Percentiles rank a stretch among this genome's conserved stretches.
Conservation (phyloP, 2,329 filamentous ascomycete genomes). For the Nemania sp. region DNA sequence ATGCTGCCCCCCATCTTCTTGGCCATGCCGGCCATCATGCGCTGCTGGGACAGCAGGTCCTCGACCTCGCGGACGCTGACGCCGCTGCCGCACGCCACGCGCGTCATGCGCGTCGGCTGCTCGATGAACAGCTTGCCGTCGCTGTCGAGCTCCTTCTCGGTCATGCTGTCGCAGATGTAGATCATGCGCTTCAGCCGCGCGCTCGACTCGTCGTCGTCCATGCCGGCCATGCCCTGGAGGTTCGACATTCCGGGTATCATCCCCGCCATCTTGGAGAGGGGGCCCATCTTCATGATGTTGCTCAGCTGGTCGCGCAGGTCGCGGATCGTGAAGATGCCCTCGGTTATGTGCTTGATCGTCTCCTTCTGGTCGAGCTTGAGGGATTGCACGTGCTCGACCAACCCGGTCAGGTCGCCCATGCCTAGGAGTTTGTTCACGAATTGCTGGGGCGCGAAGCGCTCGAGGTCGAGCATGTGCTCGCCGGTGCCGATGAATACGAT, state of each 20-base stretch:
- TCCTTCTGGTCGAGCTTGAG: conserved; percentile 98
- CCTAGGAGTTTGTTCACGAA: conserved; percentile 95
- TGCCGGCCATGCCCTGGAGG: conserved; percentile 82
- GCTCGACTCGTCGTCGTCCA: conserved; percentile 97
- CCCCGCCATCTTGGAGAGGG: conserved; percentile 94
- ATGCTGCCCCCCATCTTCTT: conserved; percentile 99
- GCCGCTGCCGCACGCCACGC: conserved; percentile 89
- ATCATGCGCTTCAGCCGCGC: conserved; percentile 97
- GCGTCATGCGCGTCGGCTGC: conserved; percentile 91
- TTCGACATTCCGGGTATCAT: conserved; percentile 97
- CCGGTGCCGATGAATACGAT: conserved; percentile 99
- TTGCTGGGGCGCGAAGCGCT: conserved; percentile 90
- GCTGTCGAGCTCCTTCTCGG: conserved; percentile 91
- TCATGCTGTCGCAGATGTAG: conserved; percentile 99
- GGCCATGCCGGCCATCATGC: conserved; percentile 99
- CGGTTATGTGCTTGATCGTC: conserved; percentile 98
- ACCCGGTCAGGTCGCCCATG: conserved; percentile 95
- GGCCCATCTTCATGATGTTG: conserved; percentile 99
- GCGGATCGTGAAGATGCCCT: conserved; percentile 94
- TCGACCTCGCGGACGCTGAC: conserved; percentile 94
- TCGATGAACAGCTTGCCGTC: conserved; percentile 96
- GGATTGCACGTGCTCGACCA: conserved; percentile 96
- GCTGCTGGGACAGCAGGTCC: conserved; percentile 95
- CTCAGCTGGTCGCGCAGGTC: conserved; percentile 94
- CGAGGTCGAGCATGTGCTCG: conserved; percentile 95